Evolutionary conservation across 306 rosid species (phyloP).

Genomic region (Hippophae gyantsensis): DNA sequence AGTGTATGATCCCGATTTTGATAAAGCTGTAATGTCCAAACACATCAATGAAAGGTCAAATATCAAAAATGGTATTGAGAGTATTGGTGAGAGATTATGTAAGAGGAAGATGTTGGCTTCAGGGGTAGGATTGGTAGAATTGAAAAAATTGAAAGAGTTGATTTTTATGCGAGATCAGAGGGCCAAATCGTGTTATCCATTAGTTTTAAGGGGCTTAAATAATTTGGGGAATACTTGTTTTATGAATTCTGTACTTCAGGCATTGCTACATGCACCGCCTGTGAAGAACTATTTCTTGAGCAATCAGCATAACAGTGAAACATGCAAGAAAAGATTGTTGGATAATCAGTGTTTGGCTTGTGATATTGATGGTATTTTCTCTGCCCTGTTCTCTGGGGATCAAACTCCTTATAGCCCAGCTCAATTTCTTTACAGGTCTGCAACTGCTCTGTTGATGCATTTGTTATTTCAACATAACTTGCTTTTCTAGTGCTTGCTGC

Average conservation of each 20-base stretch:
- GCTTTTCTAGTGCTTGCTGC: conserved; percentile 7
- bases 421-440: conserved; percentile 45
- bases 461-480: conserved; percentile 14
- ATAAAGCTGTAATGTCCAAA: conserved; percentile 61
- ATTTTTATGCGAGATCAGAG: conserved; percentile 37
- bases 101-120: conserved; percentile 59
- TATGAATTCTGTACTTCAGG: conserved; percentile 90
- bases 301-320: conserved; percentile 49
- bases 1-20: conserved; percentile 83
- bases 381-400: conserved; percentile 32
- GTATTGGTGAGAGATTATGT: conserved; percentile 67
- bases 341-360: conserved; percentile 36
- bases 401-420: conserved; percentile 39
- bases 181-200: conserved; percentile 71
- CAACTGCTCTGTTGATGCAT: conserved; percentile 16
- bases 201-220: conserved; percentile 85
- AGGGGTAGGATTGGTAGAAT: conserved; percentile 30
- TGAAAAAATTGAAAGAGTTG: conserved; percentile 29
- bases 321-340: conserved; percentile 39
- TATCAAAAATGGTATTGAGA: conserved; percentile 28
- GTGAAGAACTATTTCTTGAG: conserved; percentile 64
- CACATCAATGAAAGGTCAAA: conserved; percentile 31
- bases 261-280: conserved; percentile 64
- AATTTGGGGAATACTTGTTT: conserved; percentile 79
- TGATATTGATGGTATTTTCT: conserved; percentile 28